Percentiles rank a stretch among this genome's conserved stretches.
Evolutionary conservation across 352 stramenopile species (phyloP).

Genomic region (Phytophthora kernoviae): DNA sequence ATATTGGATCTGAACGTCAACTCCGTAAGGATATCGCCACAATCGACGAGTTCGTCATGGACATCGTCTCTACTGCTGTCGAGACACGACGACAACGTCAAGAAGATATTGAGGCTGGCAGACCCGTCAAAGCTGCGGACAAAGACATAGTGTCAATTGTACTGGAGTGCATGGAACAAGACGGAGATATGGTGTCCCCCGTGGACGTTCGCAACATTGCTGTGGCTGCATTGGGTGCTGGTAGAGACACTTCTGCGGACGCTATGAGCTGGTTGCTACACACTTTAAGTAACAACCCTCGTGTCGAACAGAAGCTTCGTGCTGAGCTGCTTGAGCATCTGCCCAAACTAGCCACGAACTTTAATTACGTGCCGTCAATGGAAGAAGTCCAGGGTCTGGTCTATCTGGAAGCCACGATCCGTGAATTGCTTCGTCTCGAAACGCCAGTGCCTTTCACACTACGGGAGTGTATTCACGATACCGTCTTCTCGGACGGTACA

Average conservation of each 20-base stretch:
- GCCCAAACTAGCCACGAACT: conserved; percentile 27
- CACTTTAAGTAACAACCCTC: conserved; percentile 57
- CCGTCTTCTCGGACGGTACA: conserved; percentile 68
- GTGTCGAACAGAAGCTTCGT: conserved; percentile 43
- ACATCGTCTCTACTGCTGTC: conserved; percentile 40
- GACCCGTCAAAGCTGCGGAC: conserved; percentile 5
- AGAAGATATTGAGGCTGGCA: conserved; percentile 16
- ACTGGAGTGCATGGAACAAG: conserved; percentile 34
- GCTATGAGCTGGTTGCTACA: conserved; percentile 71
- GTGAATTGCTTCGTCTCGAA: conserved; percentile 67
- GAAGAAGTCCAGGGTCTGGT: conserved; percentile 54
- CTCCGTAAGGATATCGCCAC: conserved; percentile 33
- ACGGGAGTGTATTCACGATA: conserved; percentile 46
- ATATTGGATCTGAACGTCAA: conserved; percentile 37
- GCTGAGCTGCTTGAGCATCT: conserved; percentile 50
- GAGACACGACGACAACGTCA: conserved; percentile 22
- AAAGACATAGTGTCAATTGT: conserved; percentile 41
- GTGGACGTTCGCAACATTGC: conserved; percentile 66
- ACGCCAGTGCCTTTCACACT: conserved; percentile 44
- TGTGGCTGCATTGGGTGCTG: conserved; percentile 65
- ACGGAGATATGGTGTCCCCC: conserved; percentile 30
- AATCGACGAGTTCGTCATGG: conserved; percentile 44
- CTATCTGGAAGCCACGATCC: conserved; percentile 67
- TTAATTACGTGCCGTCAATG: conserved; percentile 39
- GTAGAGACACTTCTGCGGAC: conserved; percentile 64